Evolutionary conservation across 805 yeast genomes (phyloP).

Genomic region (Monosporozyma siamensis): DNA sequence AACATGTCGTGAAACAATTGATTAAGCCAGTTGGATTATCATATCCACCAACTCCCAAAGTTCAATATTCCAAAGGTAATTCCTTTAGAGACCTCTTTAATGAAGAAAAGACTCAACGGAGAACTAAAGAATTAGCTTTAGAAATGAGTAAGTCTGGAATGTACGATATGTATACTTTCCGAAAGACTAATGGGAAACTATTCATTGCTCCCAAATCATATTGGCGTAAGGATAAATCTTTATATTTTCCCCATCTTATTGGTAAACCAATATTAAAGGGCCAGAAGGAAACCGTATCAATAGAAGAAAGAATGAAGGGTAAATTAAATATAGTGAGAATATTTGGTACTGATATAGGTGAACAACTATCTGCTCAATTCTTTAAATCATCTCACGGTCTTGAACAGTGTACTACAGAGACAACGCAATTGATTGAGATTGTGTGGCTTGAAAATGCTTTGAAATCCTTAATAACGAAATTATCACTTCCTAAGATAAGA

Average conservation of each 20-base stretch:
- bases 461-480: conserved; percentile 54
- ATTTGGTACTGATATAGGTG: conserved; percentile 45
- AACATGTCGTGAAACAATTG: conserved; percentile 29
- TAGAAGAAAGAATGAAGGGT: conserved; percentile 26
- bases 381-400: conserved; percentile 1
- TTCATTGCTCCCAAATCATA: conserved; percentile 75
- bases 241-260: conserved; percentile 72
- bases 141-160: conserved; percentile 63
- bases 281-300: conserved; percentile 21
- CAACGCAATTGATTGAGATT: conserved; percentile 64
- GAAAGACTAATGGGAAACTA: conserved; percentile 75
- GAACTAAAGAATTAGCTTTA: conserved; percentile 46
- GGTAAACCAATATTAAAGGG: conserved; percentile 40
- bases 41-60: conserved; percentile 28
- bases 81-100: conserved; percentile 40
- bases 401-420: conserved; percentile 6
- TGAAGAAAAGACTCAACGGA: conserved; percentile 37
- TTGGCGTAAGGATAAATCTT: conserved; percentile 61
- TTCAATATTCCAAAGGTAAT: conserved; percentile 34
- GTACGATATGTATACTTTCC: conserved; percentile 52
- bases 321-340: conserved; percentile 25
- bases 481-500: conserved; percentile 35
- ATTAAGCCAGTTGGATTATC: conserved; percentile 41
- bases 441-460: conserved; percentile 65
- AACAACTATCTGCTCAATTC: conserved; percentile 45